phyloP scores from a whole-genome alignment of 345 rosid genomes.

The Lenwebbia sp. region DNA sequence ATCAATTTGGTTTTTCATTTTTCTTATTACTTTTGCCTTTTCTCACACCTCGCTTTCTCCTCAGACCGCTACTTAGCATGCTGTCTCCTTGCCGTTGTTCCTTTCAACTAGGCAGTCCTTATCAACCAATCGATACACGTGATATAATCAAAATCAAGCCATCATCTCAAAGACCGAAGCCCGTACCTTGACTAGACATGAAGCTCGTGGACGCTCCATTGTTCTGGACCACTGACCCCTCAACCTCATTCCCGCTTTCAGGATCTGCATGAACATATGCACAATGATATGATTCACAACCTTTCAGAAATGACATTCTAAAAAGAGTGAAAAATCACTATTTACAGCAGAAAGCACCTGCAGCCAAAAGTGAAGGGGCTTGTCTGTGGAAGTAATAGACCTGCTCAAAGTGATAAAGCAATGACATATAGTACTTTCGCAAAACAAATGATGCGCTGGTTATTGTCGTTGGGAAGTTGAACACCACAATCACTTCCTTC shows the following conservation, averaged over 20 bases:
- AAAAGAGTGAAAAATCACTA: background rate
- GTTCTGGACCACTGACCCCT: conserved; percentile 18
- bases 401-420: conserved; percentile 66
- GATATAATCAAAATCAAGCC: background rate
- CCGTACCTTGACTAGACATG: conserved; percentile 10
- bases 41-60: background rate
- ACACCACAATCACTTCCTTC: conserved; percentile 72
- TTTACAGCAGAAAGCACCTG: conserved; percentile 15
- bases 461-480: conserved; percentile 73
- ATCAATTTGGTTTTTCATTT: background rate
- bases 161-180: background rate
- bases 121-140: background rate
- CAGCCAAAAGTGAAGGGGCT: conserved; percentile 19
- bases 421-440: conserved; percentile 63
- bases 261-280: conserved; percentile 8
- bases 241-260: conserved; percentile 9
- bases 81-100: background rate
- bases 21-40: background rate
- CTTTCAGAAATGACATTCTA: background rate
- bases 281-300: background rate
- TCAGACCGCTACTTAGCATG: background rate
- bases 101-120: background rate
- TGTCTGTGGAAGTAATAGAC: conserved; percentile 46
- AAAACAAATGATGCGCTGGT: conserved; percentile 84
- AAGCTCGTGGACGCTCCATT: conserved; percentile 10